A percentile compares a stretch with the other conserved stretches of the same genome.
Evolutionary conservation across 768 basidiomycete genomes (phyloP).

Genomic region (Boletellus ananas): DNA sequence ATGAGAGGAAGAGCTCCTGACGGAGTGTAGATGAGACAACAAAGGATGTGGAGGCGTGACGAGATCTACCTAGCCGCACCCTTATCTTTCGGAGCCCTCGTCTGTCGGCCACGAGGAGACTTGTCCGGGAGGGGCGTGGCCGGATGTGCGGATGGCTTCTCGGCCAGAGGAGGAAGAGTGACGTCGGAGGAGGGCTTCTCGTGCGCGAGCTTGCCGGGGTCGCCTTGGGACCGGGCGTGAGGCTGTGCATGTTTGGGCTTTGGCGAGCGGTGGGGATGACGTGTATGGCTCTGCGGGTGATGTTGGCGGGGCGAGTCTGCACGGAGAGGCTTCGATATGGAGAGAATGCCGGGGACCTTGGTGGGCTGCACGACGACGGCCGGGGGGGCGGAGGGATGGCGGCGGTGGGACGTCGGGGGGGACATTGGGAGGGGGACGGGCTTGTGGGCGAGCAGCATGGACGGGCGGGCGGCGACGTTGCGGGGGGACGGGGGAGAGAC

Average conservation of each 20-base stretch:
- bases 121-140: conserved; percentile 25
- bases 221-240: conserved; percentile 22
- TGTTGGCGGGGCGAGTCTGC: conserved; percentile 34
- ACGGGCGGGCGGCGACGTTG: conserved; percentile 1
- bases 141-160: conserved; percentile 26
- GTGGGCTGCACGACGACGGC: conserved; percentile 69
- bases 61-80: conserved; percentile 37
- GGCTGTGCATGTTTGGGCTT: conserved; percentile 32
- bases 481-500: neutral
- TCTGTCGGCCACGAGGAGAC: conserved; percentile 31
- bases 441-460: conserved; percentile 43
- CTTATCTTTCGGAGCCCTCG: conserved; percentile 43
- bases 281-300: conserved; percentile 33
- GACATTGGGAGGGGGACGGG: conserved; percentile 32
- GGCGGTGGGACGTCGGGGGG: conserved; percentile 43
- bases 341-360: conserved; percentile 67
- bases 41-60: neutral
- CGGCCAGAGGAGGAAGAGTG: conserved; percentile 29
- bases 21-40: conserved; percentile 1
- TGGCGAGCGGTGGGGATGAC: conserved; percentile 34
- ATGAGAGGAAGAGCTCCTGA: conserved; percentile 46
- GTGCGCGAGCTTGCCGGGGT: conserved; percentile 30
- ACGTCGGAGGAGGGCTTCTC: conserved; percentile 26
- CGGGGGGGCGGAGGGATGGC: conserved; percentile 68
- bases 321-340: conserved; percentile 56